A percentile compares a stretch with the other conserved stretches of the same genome.
These are phyloP conservation scores for Podila verticillata DNA, from an alignment of 192 early-diverging fungal species.

Conservation along the genomic window DNA sequence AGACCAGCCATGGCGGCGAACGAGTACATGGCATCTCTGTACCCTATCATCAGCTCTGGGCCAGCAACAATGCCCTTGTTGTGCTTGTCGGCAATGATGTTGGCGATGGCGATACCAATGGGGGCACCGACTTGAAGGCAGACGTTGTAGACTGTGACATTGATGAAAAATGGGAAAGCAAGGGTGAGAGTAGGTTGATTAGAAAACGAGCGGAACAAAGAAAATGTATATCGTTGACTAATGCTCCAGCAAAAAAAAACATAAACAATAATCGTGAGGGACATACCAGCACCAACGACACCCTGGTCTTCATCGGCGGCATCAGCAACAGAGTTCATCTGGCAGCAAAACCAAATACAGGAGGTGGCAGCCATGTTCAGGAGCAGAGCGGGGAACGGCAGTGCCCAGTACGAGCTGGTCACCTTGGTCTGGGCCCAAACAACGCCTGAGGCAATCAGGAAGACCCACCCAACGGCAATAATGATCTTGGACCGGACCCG, in stretches of 20 bases:
- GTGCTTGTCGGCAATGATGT: conserved; percentile 25
- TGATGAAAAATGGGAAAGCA: too few relatives aligned
- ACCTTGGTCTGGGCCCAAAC: conserved; percentile 4
- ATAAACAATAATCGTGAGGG: too few relatives aligned
- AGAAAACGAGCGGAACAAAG: too few relatives aligned
- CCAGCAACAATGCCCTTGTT: not conserved
- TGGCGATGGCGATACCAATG: conserved; percentile 43
- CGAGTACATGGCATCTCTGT: too few relatives aligned
- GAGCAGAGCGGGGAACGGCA: conserved; percentile 2
- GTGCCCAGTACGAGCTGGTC: not conserved
- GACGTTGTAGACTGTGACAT: conserved; percentile 25
- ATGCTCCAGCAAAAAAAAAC: too few relatives aligned
- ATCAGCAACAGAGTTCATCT: conserved; percentile 12
- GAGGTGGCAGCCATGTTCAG: conserved; percentile 3
- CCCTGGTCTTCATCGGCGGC: conserved; percentile 10
- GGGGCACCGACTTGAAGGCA: conserved; percentile 38
- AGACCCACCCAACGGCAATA: conserved; percentile 5
- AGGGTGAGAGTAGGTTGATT: too few relatives aligned
- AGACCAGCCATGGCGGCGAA: too few relatives aligned
- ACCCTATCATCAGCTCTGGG: too few relatives aligned
- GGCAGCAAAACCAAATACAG: conserved; percentile 7
- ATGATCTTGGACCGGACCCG: conserved; percentile 5
- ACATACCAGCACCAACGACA: conserved; percentile 1
- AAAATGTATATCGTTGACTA: too few relatives aligned
- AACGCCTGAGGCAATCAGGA: conserved; percentile 11